Percentiles rank a stretch among this genome's conserved stretches.
These are phyloP conservation scores for Rhododendron ferrugineum DNA, from an alignment of 148 eudicot genomes.

Conservation along the genomic window DNA sequence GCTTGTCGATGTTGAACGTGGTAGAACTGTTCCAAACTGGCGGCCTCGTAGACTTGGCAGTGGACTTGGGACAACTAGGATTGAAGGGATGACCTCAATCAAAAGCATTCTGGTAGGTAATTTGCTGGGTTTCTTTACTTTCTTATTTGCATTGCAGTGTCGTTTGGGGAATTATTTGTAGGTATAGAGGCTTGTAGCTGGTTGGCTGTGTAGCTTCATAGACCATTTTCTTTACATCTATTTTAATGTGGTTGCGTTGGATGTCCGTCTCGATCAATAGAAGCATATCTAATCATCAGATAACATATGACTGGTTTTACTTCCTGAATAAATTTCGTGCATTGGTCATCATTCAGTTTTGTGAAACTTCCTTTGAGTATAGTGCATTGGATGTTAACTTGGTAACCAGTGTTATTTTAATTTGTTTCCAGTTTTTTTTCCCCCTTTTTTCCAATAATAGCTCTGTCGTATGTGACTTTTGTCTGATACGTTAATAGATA, in stretches of 20 bases:
- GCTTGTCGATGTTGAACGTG: conserved; percentile 97
- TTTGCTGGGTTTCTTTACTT: background rate
- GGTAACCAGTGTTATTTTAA: background rate
- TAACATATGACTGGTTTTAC: background rate
- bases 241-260: background rate
- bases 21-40: conserved; percentile 98
- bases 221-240: background rate
- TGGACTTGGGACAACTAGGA: conserved; percentile 90
- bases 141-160: background rate
- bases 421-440: background rate
- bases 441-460: background rate
- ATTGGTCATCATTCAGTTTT: background rate
- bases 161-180: background rate
- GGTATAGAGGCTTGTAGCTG: background rate
- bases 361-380: background rate
- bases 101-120: conserved; percentile 54
- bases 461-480: background rate
- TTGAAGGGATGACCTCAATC: conserved; percentile 65
- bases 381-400: background rate
- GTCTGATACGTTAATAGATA: background rate
- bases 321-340: background rate
- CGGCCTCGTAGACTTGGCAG: conserved; percentile 97
- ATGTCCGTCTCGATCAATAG: background rate
- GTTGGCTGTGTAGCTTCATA: background rate
- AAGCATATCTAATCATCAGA: background rate